Evolutionary conservation across 208 protist species (phyloP).

Genomic region (Endotrypanum monterogeii): DNA sequence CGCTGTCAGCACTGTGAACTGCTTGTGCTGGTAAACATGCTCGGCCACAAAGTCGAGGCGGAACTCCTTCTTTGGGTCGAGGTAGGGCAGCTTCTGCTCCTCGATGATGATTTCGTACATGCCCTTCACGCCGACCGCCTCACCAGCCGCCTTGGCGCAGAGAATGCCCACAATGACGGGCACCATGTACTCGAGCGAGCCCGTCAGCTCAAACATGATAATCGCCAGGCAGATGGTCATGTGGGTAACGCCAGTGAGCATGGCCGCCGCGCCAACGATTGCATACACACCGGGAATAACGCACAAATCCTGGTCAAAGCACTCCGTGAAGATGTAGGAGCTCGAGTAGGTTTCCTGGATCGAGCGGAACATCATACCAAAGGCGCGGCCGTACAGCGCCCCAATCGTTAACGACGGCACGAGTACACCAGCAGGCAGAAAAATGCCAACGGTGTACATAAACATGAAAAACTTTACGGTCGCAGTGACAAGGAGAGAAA

Average conservation of each 20-base stretch:
- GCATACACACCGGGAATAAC: slow-evolving; percentile 93
- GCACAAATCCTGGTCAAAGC: slow-evolving; percentile 54
- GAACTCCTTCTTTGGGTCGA: slow-evolving; percentile 84
- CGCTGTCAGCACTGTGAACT: slow-evolving; percentile 69
- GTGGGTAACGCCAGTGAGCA: slow-evolving; percentile 92
- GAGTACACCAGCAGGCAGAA: slow-evolving; percentile 91
- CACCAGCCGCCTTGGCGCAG: slow-evolving; percentile 65
- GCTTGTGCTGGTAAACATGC: slow-evolving; percentile 52
- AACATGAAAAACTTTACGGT: slow-evolving; percentile 59
- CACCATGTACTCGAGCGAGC: slow-evolving; percentile 83
- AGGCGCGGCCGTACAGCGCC: slow-evolving; percentile 70
- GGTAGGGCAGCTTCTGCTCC: slow-evolving; percentile 74
- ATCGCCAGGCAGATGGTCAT: slow-evolving; percentile 94
- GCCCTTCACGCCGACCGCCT: slow-evolving; percentile 72
- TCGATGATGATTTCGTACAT: slow-evolving; percentile 83
- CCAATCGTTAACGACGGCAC: slow-evolving; percentile 93
- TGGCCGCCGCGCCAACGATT: slow-evolving; percentile 90
- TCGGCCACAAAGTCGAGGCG: slow-evolving; percentile 54
- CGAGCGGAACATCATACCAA: slow-evolving; percentile 64
- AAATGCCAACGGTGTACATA: slow-evolving; percentile 65
- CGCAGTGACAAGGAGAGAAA: slow-evolving; percentile 60
- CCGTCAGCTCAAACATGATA: slow-evolving; percentile 94
- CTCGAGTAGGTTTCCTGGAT: slow-evolving; percentile 60
- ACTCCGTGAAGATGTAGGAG: slow-evolving; percentile 70
- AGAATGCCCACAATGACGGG: slow-evolving; percentile 76